Percentiles rank a stretch among this genome's conserved stretches.
phyloP scores from a whole-genome alignment of 345 rosid genomes.

The Camelina sativa region DNA sequence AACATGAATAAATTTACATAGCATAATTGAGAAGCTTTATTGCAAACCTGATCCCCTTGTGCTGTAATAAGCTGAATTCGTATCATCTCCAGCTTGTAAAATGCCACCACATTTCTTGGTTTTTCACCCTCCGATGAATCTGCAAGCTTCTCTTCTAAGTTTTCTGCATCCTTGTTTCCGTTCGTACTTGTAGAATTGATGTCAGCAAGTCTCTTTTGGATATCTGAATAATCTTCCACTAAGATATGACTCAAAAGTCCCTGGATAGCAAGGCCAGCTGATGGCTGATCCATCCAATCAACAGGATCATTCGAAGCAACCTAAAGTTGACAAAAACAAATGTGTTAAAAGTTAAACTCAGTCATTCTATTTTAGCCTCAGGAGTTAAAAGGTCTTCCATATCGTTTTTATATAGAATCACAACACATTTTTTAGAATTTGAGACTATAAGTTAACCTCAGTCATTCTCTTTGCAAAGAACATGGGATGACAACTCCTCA shows the following conservation, averaged over 20 bases:
- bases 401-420: not conserved
- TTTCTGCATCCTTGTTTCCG: conserved; percentile 45
- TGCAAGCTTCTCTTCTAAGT: conserved; percentile 48
- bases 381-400: not conserved
- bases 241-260: conserved; percentile 80
- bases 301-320: conserved; percentile 78
- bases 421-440: not conserved
- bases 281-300: conserved; percentile 91
- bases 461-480: conserved; percentile 82
- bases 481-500: conserved; percentile 95
- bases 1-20: not conserved
- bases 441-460: conserved; percentile 45
- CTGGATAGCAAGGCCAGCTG: conserved; percentile 85
- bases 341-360: not conserved
- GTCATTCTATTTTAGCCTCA: not conserved
- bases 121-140: conserved; percentile 49
- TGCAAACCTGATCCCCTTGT: conserved; percentile 74
- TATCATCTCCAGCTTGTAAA: conserved; percentile 85
- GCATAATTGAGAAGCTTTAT: conserved; percentile 9
- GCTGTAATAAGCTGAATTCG: conserved; percentile 80
- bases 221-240: conserved; percentile 73
- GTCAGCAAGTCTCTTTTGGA: conserved; percentile 62
- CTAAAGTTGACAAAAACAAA: conserved; percentile 47
- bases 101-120: conserved; percentile 53
- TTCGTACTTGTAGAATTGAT: conserved; percentile 39